These are phyloP conservation scores for Neodidymelliopsis sp. DNA, from an alignment of 2,329 filamentous ascomycete species.

Conservation along the genomic window DNA sequence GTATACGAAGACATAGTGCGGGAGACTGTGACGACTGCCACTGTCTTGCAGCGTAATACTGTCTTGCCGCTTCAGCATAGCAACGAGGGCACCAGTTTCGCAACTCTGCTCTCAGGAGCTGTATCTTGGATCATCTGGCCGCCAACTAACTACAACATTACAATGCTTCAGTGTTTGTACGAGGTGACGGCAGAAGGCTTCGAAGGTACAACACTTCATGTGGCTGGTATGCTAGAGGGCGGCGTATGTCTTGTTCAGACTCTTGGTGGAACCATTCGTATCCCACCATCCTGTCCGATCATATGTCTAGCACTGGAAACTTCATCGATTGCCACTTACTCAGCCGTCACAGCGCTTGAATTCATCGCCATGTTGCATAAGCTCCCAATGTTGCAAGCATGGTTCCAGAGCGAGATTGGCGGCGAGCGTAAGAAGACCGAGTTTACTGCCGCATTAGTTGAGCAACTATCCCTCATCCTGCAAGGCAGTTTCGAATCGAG, in stretches of 20 bases:
- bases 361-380: constrained; percentile 19
- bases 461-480: constrained; percentile 16
- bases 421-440: constrained; percentile 14
- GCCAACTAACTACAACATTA: constrained; percentile 25
- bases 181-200: not conserved
- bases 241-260: constrained; percentile 27
- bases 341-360: constrained; percentile 8
- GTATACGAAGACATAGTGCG: constrained; percentile 5
- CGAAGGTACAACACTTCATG: not conserved
- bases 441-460: constrained; percentile 13
- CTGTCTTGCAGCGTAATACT: constrained; percentile 14
- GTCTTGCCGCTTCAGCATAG: constrained; percentile 24
- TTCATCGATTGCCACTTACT: constrained; percentile 19
- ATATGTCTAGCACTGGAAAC: constrained; percentile 17
- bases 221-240: constrained; percentile 16
- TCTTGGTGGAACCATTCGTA: constrained; percentile 20
- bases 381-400: constrained; percentile 20
- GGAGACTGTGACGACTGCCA: constrained; percentile 8
- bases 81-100: constrained; percentile 26
- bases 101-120: constrained; percentile 24
- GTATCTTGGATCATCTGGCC: constrained; percentile 36
- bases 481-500: constrained; percentile 15
- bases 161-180: constrained; percentile 19
- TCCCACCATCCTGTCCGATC: constrained; percentile 27
- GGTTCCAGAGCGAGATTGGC: constrained; percentile 25